Conservation (phyloP, 2,329 filamentous ascomycete genomes). For the Exophiala sp. region DNA sequence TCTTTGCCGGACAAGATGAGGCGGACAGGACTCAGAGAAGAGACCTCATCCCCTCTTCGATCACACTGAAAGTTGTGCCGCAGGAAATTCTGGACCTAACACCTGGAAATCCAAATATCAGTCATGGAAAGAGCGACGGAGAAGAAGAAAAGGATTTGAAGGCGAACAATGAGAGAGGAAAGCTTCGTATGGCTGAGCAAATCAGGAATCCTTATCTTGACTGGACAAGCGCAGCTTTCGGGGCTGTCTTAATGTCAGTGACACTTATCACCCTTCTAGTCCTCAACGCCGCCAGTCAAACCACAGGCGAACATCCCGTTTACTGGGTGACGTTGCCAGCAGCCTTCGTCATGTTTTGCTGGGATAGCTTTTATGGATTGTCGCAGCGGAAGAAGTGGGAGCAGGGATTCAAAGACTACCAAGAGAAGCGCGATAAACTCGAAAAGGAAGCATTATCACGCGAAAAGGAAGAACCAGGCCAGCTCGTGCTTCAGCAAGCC, state of each 20-base stretch:
- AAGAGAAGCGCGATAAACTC: conserved; percentile 36
- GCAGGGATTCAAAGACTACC: conserved; percentile 45
- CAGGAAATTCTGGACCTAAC: conserved; percentile 53
- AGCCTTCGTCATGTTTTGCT: conserved; percentile 65
- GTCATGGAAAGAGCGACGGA: conserved; percentile 55
- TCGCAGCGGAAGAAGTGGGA: conserved; percentile 55
- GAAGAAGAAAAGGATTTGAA: conserved; percentile 43
- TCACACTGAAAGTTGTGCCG: conserved; percentile 66
- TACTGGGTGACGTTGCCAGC: conserved; percentile 68
- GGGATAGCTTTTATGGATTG: conserved; percentile 65
- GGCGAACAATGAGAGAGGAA: conserved; percentile 49
- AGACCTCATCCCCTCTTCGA: conserved; percentile 61
- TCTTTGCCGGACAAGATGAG: conserved; percentile 57
- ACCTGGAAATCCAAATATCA: conserved; percentile 71
- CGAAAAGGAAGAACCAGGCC: no score
- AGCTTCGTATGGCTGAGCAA: conserved; percentile 63
- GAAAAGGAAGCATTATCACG: conserved; percentile 33
- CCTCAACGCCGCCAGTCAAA: conserved; percentile 59
- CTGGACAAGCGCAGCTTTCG: conserved; percentile 62
- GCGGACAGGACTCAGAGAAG: neutral
- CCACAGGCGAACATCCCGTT: conserved; percentile 53
- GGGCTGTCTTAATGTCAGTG: conserved; percentile 62
- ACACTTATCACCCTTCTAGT: conserved; percentile 64
- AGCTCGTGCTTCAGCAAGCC: conserved; percentile 1
- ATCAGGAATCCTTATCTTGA: conserved; percentile 74